Evolutionary conservation across 257 asterid species (phyloP), one percentile per base, ranked within the genome.

Genomic region (Nicotiana tabacum): DNA sequence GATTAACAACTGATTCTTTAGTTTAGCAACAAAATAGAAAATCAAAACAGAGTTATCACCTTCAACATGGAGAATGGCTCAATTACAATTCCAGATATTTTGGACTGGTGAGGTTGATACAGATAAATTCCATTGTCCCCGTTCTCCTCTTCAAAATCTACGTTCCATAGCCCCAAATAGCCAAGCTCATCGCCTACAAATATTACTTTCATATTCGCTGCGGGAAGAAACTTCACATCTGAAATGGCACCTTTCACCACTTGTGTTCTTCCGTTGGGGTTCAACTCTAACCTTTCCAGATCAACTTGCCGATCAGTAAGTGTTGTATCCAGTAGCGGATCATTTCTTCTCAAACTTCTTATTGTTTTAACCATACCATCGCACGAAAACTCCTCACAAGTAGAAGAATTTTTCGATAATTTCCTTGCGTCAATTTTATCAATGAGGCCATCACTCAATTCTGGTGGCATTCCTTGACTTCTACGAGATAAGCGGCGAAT

Each of bases 91-190:
- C 93, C 97, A 48, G 98, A 94, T 83, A 94, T 74, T 37, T 97
- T 98, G 32, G 85, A 93, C 4, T 93, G 46, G 46, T 39, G 46
- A 39, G 46, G 46, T 1, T 6, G 46, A 87, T 90, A 95, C 68
- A 91, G 13, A 85, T 90, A 86, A 69, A 95, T 92, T 66, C 97
- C 98, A 80, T 16, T 56, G 9, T 84, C 84, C n/a, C 87, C 91
- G 62, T 90, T 95, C 69, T 90, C 93, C 57, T 87, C 79, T 87
- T 87, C 83, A 7, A 89, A 88, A 64, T 88, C 86, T 39, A 92
- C 90, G 81, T 94, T 90, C 99, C 99, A 95, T 82, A 95, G 89
- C 58, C 97, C 97, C 2, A 95, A 15, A 82, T 95, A 88, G 57
- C 98, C 99, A 83, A 57, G 86, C 83, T 91, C 90, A 88, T 95